phyloP scores from a whole-genome alignment of 768 basidiomycete genomes.

The Trametes punicea region DNA sequence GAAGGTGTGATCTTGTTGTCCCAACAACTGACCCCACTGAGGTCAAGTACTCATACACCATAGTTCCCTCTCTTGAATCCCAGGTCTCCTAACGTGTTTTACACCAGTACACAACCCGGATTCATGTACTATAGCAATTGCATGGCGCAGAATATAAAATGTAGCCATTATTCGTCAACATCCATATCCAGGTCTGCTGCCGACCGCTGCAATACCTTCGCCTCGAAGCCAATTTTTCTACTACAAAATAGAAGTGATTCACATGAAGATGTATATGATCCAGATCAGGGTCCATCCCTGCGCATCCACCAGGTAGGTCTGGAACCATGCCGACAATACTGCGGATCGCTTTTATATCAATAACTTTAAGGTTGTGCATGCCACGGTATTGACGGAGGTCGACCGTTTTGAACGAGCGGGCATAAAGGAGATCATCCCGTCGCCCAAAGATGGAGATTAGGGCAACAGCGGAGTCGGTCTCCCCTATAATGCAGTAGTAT shows the following conservation, averaged over 20 bases:
- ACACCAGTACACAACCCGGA: no score
- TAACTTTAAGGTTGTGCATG: not conserved
- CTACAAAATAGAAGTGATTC: not conserved
- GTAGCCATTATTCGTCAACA: not conserved
- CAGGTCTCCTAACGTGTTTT: no score
- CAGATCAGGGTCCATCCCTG: not conserved
- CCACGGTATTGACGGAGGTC: not conserved
- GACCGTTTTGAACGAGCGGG: conserved; percentile 1
- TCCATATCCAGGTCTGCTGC: not conserved
- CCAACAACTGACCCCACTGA: no score
- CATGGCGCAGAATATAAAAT: no score
- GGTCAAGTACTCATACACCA: no score
- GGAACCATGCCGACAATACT: conserved; percentile 19
- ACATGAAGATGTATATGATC: not conserved
- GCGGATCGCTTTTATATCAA: conserved; percentile 5
- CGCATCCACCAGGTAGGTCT: not conserved
- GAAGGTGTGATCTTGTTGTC: no score
- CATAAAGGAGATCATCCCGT: not conserved
- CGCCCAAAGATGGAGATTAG: conserved; percentile 7
- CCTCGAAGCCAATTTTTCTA: conserved; percentile 6
- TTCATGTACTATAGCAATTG: no score
- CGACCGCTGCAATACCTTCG: not conserved
- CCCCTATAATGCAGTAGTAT: conserved; percentile 14
- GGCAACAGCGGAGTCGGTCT: not conserved
- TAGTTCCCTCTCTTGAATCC: no score